A percentile compares a stretch with the other conserved stretches of the same genome.
Conservation (phyloP, 257 asterid genomes). For the Solanum bulbocastanum region DNA sequence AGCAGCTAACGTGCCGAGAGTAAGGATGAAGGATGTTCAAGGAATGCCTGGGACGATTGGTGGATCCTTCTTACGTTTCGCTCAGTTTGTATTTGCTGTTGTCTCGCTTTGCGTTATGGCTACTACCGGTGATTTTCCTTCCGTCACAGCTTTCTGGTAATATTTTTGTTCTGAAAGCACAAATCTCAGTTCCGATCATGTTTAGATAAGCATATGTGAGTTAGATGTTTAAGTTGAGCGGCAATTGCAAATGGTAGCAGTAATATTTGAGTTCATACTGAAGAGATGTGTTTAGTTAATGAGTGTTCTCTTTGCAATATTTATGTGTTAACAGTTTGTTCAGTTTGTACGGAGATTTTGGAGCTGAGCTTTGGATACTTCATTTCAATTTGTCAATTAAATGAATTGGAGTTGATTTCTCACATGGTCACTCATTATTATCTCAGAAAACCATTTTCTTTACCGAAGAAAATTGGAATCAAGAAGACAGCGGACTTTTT, state of each 20-base stretch:
- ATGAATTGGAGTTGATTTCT: background rate
- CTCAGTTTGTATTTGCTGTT: slow-evolving; percentile 65
- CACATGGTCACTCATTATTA: background rate
- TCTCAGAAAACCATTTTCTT: background rate
- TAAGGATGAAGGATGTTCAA: slow-evolving; percentile 86
- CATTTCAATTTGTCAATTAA: background rate
- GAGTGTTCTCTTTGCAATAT: background rate
- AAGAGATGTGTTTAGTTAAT: background rate
- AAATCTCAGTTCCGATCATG: background rate
- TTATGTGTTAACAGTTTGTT: background rate
- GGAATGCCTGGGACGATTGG: slow-evolving; percentile 98
- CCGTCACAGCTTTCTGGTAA: slow-evolving; percentile 99
- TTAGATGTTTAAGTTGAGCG: background rate
- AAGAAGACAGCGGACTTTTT: background rate
- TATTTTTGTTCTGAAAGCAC: background rate
- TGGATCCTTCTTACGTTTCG: slow-evolving; percentile 63
- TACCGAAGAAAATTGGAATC: background rate
- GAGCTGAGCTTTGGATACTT: background rate
- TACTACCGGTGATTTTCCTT: slow-evolving; percentile 85
- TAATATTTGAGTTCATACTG: background rate
- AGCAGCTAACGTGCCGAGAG: slow-evolving; percentile 69
- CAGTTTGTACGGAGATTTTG: background rate
- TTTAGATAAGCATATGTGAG: background rate
- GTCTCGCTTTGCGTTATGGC: slow-evolving; percentile 82
- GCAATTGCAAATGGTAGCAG: background rate